These are phyloP conservation scores for Rhodotorula sp. DNA, from an alignment of 1,284 basidiomycete species.

Conservation along the genomic window DNA sequence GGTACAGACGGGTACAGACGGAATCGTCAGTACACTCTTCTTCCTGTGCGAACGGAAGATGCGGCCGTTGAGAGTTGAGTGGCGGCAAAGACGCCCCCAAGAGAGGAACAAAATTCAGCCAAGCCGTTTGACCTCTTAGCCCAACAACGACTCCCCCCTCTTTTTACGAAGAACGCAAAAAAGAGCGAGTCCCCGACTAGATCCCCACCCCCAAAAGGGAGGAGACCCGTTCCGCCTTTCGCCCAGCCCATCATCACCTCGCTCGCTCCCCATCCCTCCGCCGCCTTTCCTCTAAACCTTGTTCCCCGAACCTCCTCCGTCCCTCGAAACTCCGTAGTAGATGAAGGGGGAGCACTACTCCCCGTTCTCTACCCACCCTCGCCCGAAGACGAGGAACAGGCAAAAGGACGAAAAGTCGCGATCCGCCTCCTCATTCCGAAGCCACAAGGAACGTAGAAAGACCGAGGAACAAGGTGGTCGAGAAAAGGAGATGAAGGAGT, in stretches of 20 bases:
- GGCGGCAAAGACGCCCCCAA: too few relatives aligned
- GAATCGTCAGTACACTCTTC: too few relatives aligned
- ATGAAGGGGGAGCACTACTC: background rate
- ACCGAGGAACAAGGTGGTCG: background rate
- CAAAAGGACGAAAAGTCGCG: background rate
- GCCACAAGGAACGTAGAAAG: background rate
- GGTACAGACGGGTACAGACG: too few relatives aligned
- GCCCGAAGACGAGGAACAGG: background rate
- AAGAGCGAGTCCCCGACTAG: background rate
- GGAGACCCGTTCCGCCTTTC: background rate
- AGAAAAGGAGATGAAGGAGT: background rate
- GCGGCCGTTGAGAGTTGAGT: too few relatives aligned
- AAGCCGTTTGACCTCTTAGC: conserved; percentile 5
- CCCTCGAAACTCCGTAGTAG: background rate
- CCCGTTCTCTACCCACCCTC: background rate
- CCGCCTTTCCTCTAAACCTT: too few relatives aligned
- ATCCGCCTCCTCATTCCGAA: background rate
- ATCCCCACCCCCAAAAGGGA: background rate
- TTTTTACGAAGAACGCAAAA: too few relatives aligned
- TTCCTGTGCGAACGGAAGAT: too few relatives aligned
- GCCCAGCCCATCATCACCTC: background rate
- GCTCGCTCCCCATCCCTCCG: too few relatives aligned
- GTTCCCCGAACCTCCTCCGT: background rate
- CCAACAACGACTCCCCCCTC: background rate
- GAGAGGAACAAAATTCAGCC: background rate